Base-by-base conservation (phyloP, 768 basidiomycete genomes). In the Serendipita indica region DNA sequence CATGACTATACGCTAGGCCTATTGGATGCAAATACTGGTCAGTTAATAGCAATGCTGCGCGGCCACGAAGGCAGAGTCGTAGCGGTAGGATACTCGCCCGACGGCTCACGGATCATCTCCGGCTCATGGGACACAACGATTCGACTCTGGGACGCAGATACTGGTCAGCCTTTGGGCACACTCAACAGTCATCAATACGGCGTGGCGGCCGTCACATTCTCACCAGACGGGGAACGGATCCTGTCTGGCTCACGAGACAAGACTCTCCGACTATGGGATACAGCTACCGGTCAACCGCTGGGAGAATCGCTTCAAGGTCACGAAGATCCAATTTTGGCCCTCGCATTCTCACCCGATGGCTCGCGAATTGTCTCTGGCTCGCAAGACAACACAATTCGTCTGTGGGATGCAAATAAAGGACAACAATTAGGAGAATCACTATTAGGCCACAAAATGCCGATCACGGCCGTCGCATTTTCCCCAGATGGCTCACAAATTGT, bases 271-370 rank as follows among this genome's bases (percentile, higher is more conserved):
- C 54, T 66, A 37, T 71, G 69, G 70, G 67, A 70, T 32, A 61
- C 64, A 2, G 32, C 1, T 14, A 41, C 56, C 1, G 69, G 70
- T 1, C 61, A 62, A 39, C 61, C 71, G 28, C 1, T 28, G 14
- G 10, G 10, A 37, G 66, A 60, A 5, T n/a, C 35, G 35, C 18
- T 58, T 3, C 60, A 63, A 0, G 63, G 67, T 43, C 58, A 37
- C 52, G 62, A 60, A 0, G 66, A 66, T 3, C 59, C 63, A 1
- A 63, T 70, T 3, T 69, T 63, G 22, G 60, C 64, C 2, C 63
- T 71, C 25, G 61, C 41, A 3, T 70, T 67, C 62, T 71, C 67
- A 6, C 63, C 64, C 3, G 65, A 69, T 59, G 70, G 69, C 1
- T 58, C 39, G 20, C 46, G 56, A 18, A 62, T 73, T 30, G 66